A percentile compares a stretch with the other conserved stretches of the same genome.
Conservation (phyloP, 441 rosid genomes). For the Lepidium campestre region DNA sequence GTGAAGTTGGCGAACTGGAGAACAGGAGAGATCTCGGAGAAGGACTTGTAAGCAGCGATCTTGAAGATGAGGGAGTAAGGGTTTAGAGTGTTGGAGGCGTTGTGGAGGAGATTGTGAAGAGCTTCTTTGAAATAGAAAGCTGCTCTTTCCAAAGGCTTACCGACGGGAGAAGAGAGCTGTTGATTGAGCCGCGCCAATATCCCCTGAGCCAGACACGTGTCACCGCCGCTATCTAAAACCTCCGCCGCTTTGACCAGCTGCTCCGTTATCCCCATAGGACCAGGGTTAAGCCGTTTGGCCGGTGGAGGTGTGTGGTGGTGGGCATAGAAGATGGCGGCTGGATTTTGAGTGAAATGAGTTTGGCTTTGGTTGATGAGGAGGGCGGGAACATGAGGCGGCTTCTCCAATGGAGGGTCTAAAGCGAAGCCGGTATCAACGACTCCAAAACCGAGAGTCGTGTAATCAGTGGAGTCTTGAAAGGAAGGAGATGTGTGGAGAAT, state of each 20-base stretch:
- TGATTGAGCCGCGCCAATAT: conserved; percentile 99
- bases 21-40: conserved; percentile 65
- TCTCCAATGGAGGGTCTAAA: conserved; percentile 37
- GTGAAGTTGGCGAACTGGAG: conserved; percentile 72
- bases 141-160: conserved; percentile 79
- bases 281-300: conserved; percentile 43
- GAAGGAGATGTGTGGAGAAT: conserved; percentile 36
- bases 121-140: conserved; percentile 90
- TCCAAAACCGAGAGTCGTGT: conserved; percentile 42
- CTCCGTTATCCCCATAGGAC: conserved; percentile 36
- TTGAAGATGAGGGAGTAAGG: conserved; percentile 52
- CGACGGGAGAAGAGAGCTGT: conserved; percentile 41
- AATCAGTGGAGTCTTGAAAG: conserved; percentile 34
- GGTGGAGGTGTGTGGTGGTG: conserved; percentile 35
- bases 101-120: conserved; percentile 47
- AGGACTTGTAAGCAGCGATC: conserved; percentile 64
- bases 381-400: conserved; percentile 36
- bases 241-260: conserved; percentile 57
- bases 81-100: conserved; percentile 17
- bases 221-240: conserved; percentile 52
- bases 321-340: conserved; percentile 35
- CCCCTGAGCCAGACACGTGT: conserved; percentile 77
- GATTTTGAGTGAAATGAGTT: conserved; percentile 36
- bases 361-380: conserved; percentile 48
- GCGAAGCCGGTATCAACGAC: conserved; percentile 42